phyloP scores from a whole-genome alignment of 164 flowering plant genomes.

The Warburgia ugandensis region DNA sequence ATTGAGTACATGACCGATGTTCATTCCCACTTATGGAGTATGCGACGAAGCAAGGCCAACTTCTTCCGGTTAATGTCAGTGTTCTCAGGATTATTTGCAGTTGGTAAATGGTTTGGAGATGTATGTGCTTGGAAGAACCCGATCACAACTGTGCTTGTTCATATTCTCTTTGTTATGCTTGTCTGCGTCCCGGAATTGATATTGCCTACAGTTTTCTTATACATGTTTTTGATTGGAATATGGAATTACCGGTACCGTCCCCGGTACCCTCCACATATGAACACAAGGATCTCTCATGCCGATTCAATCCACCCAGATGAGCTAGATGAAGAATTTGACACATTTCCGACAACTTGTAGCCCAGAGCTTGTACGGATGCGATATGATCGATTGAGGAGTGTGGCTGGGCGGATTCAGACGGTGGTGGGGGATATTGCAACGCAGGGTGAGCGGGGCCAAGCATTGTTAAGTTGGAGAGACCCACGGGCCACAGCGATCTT shows the following conservation, averaged over 20 bases:
- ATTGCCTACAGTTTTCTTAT: slow-evolving; percentile 65
- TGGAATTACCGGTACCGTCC: slow-evolving; percentile 89
- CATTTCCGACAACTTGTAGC: slow-evolving; percentile 52
- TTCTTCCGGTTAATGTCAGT: slow-evolving; percentile 72
- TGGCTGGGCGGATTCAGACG: slow-evolving; percentile 70
- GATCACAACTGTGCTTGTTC: slow-evolving; percentile 71
- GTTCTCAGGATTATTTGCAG: slow-evolving; percentile 65
- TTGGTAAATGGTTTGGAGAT: slow-evolving; percentile 68
- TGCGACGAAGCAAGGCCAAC: slow-evolving; percentile 84
- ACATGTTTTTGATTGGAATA: slow-evolving; percentile 90
- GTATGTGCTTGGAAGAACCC: slow-evolving; percentile 88
- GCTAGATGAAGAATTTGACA: no score
- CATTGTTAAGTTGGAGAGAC: slow-evolving; percentile 64
- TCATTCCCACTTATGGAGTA: slow-evolving; percentile 88
- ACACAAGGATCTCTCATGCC: slow-evolving; percentile 58
- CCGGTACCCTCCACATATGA: slow-evolving; percentile 80
- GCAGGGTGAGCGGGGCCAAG: slow-evolving; percentile 62
- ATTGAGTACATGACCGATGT: slow-evolving; percentile 92
- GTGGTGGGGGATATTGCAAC: slow-evolving; percentile 72
- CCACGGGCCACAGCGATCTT: slow-evolving; percentile 61
- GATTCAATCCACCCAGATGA: slow-evolving; percentile 59
- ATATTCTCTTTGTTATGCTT: slow-evolving; percentile 68
- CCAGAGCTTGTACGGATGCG: slow-evolving; percentile 64
- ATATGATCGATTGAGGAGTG: slow-evolving; percentile 66
- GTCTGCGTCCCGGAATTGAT: slow-evolving; percentile 83